Conservation (phyloP, 106 monocot genomes). For the Dendrobium nobile region DNA sequence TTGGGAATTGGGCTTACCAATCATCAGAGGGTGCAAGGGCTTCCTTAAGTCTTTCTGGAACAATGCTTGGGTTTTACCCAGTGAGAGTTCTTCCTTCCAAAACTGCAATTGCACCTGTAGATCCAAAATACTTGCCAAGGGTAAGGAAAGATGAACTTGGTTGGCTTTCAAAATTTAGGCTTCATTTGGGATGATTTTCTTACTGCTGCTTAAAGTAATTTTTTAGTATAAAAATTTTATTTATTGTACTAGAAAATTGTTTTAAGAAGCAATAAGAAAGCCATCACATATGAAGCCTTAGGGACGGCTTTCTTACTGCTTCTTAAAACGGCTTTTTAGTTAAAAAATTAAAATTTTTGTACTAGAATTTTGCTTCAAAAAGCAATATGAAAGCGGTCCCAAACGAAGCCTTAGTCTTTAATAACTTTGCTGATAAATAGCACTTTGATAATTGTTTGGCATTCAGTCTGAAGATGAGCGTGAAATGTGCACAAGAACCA, state of each 20-base stretch:
- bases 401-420: not conserved
- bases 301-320: no score
- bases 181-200: no score
- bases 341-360: no score
- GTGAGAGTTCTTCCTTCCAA: slow-evolving; percentile 53
- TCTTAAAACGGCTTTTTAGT: no score
- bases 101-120: slow-evolving; percentile 52
- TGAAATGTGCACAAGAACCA: slow-evolving; percentile 42
- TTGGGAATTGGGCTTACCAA: not conserved
- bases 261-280: no score
- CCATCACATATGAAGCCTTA: no score
- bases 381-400: no score
- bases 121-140: slow-evolving; percentile 35
- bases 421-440: not conserved
- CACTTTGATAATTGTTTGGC: not conserved
- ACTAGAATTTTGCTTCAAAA: no score
- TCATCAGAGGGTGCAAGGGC: slow-evolving; percentile 37
- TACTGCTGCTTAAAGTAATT: no score
- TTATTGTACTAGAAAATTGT: no score
- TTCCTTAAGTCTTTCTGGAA: slow-evolving; percentile 39
- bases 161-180: not conserved
- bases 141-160: slow-evolving; percentile 8
- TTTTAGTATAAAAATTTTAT: no score
- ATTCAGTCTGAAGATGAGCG: slow-evolving; percentile 52
- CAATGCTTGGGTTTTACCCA: slow-evolving; percentile 49